Conservation (phyloP, 1,139 yeast genomes). For the Yamadazyma friedrichii region DNA sequence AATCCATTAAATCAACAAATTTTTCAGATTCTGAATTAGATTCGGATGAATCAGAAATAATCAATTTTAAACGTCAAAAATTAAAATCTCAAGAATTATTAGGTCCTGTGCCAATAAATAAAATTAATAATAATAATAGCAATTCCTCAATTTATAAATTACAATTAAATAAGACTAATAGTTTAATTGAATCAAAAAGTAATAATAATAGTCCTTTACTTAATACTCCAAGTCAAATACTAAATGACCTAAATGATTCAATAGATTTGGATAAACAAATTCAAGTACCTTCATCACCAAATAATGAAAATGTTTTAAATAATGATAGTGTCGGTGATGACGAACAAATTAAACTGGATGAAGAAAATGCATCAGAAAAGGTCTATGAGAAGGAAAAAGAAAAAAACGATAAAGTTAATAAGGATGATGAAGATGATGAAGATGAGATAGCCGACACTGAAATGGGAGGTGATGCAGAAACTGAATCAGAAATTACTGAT, state of each 20-base stretch:
- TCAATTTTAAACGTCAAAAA: slow-evolving; percentile 3
- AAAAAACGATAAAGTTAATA: neutral
- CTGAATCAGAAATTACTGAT: neutral
- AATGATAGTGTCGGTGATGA: neutral
- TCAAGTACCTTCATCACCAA: neutral
- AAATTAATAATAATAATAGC: neutral
- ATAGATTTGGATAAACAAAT: slow-evolving; percentile 3
- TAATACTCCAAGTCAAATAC: neutral
- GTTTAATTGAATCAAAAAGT: slow-evolving; percentile 1
- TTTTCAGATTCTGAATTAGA: slow-evolving; percentile 2
- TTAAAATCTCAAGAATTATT: neutral
- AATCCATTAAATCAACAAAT: neutral
- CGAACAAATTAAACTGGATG: neutral
- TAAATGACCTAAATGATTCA: slow-evolving; percentile 4
- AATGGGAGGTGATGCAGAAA: neutral
- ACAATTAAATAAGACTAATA: neutral
- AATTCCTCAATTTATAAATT: neutral
- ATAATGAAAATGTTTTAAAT: neutral
- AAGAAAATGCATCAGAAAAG: neutral
- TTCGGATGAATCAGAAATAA: slow-evolving; percentile 1
- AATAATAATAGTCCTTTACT: neutral
- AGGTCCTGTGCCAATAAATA: too few species aligned
- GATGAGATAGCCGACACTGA: neutral
- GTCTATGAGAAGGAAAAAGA: neutral
- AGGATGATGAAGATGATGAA: neutral